These are phyloP conservation scores for Kazachstania africana DNA, from an alignment of 805 yeast genomes.

Conservation along the genomic window DNA sequence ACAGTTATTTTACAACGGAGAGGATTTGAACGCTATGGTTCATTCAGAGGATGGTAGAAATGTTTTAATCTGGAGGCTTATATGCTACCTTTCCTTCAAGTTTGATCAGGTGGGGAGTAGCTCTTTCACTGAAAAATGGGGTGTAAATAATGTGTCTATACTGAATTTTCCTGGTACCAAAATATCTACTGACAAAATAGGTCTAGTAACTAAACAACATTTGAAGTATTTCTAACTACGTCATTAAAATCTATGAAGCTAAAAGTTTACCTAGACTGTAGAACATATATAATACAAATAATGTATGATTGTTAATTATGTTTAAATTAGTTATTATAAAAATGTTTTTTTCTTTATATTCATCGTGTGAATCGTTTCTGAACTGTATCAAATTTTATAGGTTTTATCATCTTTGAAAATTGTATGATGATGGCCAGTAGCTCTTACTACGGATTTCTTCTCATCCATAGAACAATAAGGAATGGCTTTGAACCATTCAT, in stretches of 20 bases:
- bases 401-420: constrained; percentile 36
- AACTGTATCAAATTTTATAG: constrained; percentile 25
- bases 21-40: constrained; percentile 25
- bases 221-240: not conserved
- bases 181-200: constrained; percentile 1
- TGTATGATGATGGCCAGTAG: constrained; percentile 41
- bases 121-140: constrained; percentile 27
- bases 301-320: not conserved
- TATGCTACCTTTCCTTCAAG: constrained; percentile 30
- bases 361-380: not conserved
- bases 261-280: too few relatives aligned
- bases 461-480: constrained; percentile 44
- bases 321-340: not conserved
- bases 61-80: constrained; percentile 30
- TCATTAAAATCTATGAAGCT: too few relatives aligned
- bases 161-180: constrained; percentile 18
- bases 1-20: constrained; percentile 33
- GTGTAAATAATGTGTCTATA: constrained; percentile 19
- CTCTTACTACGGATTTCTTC: constrained; percentile 30
- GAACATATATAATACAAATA: too few relatives aligned
- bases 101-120: constrained; percentile 23
- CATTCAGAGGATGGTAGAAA: constrained; percentile 27
- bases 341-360: not conserved
- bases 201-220: constrained; percentile 1
- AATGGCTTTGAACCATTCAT: constrained; percentile 61